Evolutionary conservation across 1,284 basidiomycete genomes (phyloP).

Genomic region (Rhodofomes roseus): DNA sequence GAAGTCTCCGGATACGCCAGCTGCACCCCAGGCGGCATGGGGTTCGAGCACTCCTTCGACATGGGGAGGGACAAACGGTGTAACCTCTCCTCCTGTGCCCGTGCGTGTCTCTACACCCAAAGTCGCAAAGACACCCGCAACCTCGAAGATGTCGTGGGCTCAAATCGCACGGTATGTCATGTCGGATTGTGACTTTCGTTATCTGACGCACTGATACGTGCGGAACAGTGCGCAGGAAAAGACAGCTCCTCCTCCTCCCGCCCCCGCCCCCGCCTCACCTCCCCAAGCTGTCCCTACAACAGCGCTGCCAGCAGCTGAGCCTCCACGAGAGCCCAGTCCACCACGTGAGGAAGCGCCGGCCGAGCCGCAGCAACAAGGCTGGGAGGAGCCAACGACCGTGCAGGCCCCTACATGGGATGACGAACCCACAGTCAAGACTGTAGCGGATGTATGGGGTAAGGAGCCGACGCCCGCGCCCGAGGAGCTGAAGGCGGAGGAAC

Average conservation of each 20-base stretch:
- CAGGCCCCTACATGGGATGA: slow-evolving; percentile 74
- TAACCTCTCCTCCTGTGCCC: slow-evolving; percentile 23
- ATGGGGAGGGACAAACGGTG: slow-evolving; percentile 38
- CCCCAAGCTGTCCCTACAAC: slow-evolving; percentile 9
- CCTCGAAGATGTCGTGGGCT: slow-evolving; percentile 76
- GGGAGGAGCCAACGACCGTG: slow-evolving; percentile 76
- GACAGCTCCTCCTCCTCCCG: slow-evolving; percentile 36
- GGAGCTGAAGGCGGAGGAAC: slow-evolving; percentile 22
- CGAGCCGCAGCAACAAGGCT: slow-evolving; percentile 32
- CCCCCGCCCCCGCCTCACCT: slow-evolving; percentile 6
- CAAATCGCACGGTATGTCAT: slow-evolving; percentile 61
- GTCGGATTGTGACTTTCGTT: not conserved
- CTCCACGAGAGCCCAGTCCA: slow-evolving; percentile 22
- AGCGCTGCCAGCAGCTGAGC: slow-evolving; percentile 17
- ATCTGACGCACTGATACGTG: too few species aligned
- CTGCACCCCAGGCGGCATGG: slow-evolving; percentile 11
- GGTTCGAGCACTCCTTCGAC: slow-evolving; percentile 11
- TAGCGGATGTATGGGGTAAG: slow-evolving; percentile 15
- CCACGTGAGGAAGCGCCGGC: slow-evolving; percentile 35
- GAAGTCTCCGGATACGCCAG: slow-evolving; percentile 8
- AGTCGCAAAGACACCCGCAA: slow-evolving; percentile 55
- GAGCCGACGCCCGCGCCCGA: slow-evolving; percentile 29
- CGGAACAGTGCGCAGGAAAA: slow-evolving; percentile 50
- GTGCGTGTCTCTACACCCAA: slow-evolving; percentile 24
- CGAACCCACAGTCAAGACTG: slow-evolving; percentile 43